A percentile compares a stretch with the other conserved stretches of the same genome.
These are phyloP conservation scores for Jimgerdemannia flammicorona DNA, from an alignment of 192 early-diverging fungal genomes.

Conservation along the genomic window DNA sequence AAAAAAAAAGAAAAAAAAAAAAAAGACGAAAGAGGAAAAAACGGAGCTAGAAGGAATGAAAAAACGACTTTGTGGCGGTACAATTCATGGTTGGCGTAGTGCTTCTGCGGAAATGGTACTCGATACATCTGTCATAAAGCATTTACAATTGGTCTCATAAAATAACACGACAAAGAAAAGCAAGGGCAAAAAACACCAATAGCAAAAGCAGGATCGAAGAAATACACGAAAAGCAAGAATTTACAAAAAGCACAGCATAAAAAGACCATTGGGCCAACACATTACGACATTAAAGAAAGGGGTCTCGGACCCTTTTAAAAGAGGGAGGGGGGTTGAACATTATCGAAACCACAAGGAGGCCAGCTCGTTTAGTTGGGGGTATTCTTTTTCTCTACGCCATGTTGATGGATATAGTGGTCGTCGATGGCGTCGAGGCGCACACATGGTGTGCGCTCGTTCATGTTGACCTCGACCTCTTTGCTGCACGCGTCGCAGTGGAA, in stretches of 20 bases:
- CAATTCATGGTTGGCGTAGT: neutral
- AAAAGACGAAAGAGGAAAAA: neutral
- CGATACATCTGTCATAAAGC: neutral
- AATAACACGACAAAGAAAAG: neutral
- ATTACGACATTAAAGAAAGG: too few species aligned
- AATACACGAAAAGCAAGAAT: neutral
- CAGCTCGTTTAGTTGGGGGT: neutral
- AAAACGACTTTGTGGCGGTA: neutral
- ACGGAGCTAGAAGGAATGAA: neutral
- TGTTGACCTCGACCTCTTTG: neutral
- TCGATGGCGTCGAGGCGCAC: neutral
- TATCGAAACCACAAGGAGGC: neutral
- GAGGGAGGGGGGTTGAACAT: too few species aligned
- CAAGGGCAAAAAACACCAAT: neutral
- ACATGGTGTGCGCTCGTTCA: neutral
- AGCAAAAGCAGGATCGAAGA: neutral
- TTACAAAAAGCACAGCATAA: neutral
- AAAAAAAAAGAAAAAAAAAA: neutral
- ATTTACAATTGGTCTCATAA: neutral
- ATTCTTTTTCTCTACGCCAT: neutral
- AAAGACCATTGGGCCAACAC: neutral
- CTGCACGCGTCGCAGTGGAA: neutral
- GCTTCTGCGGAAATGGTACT: neutral
- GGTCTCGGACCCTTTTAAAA: too few species aligned
- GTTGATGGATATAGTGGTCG: neutral